Evolutionary conservation across 805 yeast species (phyloP), one percentile per base, ranked within the genome.

Genomic region (Barnettozyma vustinii): DNA sequence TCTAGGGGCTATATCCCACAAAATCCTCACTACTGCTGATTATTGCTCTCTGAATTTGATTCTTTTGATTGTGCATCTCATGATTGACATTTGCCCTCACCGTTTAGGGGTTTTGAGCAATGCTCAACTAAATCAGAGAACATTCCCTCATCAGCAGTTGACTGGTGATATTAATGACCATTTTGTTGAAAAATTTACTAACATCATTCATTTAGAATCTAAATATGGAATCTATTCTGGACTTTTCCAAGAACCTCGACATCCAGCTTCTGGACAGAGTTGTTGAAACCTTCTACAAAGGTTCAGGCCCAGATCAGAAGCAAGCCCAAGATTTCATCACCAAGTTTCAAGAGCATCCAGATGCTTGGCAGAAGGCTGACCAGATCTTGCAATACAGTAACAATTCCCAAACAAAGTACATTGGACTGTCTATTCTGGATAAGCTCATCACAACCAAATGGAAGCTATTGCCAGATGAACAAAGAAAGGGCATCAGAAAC

Each of bases 301-400:
- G 96, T 4, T 74, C 85, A 4, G 92, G 95, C 36, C 66, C 72
- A 10, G 73, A 68, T 37, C 90, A 84, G 58, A 80, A 79, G 52
- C 73, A 75, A 55, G 95, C 96, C 9, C 92, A 84, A 67, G 74
- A 75, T 36, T 69, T 84, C 9, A 75, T 87, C 59, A 83, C 86
- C 20, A 79, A 81, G 68, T 91, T 94, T 66, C 97, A 94, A 68
- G 96, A 89, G 53, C 86, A 90, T 66, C 95, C 94, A 3, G 96
- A 92, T 59, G 84, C 97, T 23, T 94, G 99, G 99, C 88, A 86
- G 56, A 79, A 86, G 49, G 94, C 96, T 32, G 98, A 92, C 61
- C 81, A 85, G 66, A 91, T 94, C 52, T 75, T 94, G 55, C 90
- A 91, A 56, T 75, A 72, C 53, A 82, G 96, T 3, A 70, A 73